Percentiles rank a stretch among this genome's conserved stretches.
Evolutionary conservation across 805 yeast species (phyloP).

Genomic region (Phaffomyces antillensis): DNA sequence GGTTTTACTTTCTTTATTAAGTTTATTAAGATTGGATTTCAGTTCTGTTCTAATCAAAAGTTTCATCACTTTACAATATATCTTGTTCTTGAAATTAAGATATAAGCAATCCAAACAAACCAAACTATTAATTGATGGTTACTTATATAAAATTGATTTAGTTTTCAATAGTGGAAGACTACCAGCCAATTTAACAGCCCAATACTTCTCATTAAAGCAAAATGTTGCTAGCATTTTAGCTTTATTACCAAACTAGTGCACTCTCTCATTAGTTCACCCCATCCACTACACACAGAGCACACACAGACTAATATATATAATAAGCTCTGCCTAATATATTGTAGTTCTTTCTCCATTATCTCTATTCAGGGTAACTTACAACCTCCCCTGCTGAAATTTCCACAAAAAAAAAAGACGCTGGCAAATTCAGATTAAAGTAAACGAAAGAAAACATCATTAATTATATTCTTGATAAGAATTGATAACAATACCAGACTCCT

Average conservation of each 20-base stretch:
- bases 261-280: too few relatives aligned
- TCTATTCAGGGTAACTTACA: background rate
- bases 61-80: slow-evolving; percentile 36
- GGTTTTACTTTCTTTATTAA: slow-evolving; percentile 34
- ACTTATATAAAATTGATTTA: slow-evolving; percentile 35
- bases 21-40: slow-evolving; percentile 23
- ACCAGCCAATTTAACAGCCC: slow-evolving; percentile 24
- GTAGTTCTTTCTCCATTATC: too few relatives aligned
- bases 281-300: background rate
- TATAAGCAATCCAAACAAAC: slow-evolving; percentile 51
- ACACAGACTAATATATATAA: background rate
- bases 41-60: slow-evolving; percentile 26
- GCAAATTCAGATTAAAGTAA: background rate
- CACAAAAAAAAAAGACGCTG: background rate
- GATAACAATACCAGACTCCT: background rate
- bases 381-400: too few relatives aligned
- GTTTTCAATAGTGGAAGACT: slow-evolving; percentile 29
- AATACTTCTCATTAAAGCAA: slow-evolving; percentile 14
- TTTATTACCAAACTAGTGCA: slow-evolving; percentile 8
- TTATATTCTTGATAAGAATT: too few relatives aligned
- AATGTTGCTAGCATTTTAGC: slow-evolving; percentile 5
- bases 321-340: background rate
- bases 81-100: slow-evolving; percentile 53
- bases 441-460: background rate
- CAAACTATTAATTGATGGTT: slow-evolving; percentile 39